Evolutionary conservation across 2,329 filamentous ascomycete genomes (phyloP), one percentile per base, ranked within the genome.

Genomic region (Ophiocordyceps polyrhachis-furcata): DNA sequence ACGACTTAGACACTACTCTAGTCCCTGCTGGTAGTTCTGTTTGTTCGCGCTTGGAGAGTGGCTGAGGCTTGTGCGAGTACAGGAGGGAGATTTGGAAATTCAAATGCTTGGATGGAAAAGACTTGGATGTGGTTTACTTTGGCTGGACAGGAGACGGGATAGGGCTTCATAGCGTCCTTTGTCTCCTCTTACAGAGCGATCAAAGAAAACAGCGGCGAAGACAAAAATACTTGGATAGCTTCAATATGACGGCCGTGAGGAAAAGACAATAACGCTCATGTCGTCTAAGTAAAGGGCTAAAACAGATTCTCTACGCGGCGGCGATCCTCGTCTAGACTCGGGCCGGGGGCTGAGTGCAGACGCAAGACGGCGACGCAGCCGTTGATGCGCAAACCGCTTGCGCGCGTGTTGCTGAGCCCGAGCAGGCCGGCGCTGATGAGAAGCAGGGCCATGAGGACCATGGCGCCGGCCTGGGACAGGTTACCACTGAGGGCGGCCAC

Each of bases 401-500:
- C 65, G 44, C 66, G 59, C 2, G 64, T 61, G 48, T 79, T 79
- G 48, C 71, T 71, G 23, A 75, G 50, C 2, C 69, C 70, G 13
- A 80, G 56, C 29, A 76, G 49, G 0, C 62, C 71, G 0, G 70
- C 72, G 21, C 69, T 73, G n/a, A 62, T 45, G 12, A 79, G 56
- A 43, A 79, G 54, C 43, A 77, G 56, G 0, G 58, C 56, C 49
- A 76, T 63, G 37, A 79, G 60, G 4, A 71, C 58, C 11, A 76
- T 56, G 32, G 70, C 66, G 4, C 73, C 73, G 0, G 62, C 61
- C 52, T 73, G 67, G 1, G 65, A 67, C 46, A 74, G 67, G 54
- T 78, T 78, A 12, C 67, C 70, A 46, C 69, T 68, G 19, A 77
- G 56, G 2, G 69, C 67, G 6, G 71, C 73, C 40, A 70, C 69